Percentiles rank a stretch among this genome's conserved stretches.
These are phyloP conservation scores for Coemansia biformis DNA, from an alignment of 192 early-diverging fungal species.

Conservation along the genomic window DNA sequence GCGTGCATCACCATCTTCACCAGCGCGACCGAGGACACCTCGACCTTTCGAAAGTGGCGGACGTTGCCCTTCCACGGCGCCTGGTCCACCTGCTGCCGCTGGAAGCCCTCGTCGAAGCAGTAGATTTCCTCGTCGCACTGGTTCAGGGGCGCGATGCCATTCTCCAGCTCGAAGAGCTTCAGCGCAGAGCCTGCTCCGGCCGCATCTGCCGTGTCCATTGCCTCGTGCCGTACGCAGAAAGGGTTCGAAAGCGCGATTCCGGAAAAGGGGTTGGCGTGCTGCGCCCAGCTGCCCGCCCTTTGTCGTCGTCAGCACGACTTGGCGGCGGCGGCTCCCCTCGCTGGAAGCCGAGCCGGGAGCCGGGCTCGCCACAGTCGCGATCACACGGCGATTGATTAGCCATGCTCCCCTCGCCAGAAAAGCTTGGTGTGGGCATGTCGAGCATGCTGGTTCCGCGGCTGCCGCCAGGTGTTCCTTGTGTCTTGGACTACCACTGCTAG, in stretches of 20 bases:
- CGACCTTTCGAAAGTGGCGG: conserved; percentile 65
- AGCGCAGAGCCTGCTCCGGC: conserved; percentile 18
- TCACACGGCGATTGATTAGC: too few species aligned
- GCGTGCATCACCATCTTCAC: conserved; percentile 99
- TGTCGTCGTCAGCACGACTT: too few species aligned
- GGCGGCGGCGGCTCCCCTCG: too few species aligned
- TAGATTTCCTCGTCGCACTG: conserved; percentile 72
- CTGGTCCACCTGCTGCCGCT: conserved; percentile 56
- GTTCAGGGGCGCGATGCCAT: conserved; percentile 69
- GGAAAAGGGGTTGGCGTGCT: too few species aligned
- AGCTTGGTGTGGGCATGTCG: too few species aligned
- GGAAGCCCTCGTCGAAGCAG: conserved; percentile 66
- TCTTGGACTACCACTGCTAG: too few species aligned
- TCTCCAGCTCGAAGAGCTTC: conserved; percentile 54
- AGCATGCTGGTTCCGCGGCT: too few species aligned
- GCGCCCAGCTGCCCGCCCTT: too few species aligned
- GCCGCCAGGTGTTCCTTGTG: too few species aligned
- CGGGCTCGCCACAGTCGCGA: too few species aligned
- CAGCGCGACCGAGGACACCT: conserved; percentile 90
- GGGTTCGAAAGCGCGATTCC: neutral
- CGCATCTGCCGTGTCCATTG: conserved; percentile 10
- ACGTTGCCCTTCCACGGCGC: conserved; percentile 78
- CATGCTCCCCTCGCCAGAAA: too few species aligned
- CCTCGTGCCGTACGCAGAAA: neutral
- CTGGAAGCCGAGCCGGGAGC: too few species aligned